Conservation (phyloP, 768 basidiomycete genomes). For the Rhizopogon sp. region DNA sequence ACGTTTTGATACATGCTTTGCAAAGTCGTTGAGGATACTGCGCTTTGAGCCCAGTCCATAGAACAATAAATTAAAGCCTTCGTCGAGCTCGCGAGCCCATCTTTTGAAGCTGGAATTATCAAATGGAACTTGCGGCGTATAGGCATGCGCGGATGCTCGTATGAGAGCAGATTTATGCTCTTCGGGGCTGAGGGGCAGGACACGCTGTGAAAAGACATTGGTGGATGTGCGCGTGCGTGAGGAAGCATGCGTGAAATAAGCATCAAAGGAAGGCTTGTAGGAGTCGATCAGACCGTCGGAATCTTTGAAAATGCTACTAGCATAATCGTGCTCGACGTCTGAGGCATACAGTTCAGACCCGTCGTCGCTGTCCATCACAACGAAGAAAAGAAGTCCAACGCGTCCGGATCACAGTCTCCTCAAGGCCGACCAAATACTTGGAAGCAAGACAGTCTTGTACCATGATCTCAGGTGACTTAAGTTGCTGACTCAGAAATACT, state of each 20-base stretch:
- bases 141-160: conserved; percentile 3
- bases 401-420: too few relatives aligned
- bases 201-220: conserved; percentile 72
- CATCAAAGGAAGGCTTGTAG: conserved; percentile 67
- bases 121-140: conserved; percentile 11
- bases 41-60: conserved; percentile 92
- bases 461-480: too few relatives aligned
- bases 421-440: too few relatives aligned
- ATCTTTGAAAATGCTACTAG: background rate
- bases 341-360: conserved; percentile 24
- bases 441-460: too few relatives aligned
- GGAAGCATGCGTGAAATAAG: conserved; percentile 69
- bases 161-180: conserved; percentile 43
- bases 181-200: conserved; percentile 65
- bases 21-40: conserved; percentile 69
- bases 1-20: conserved; percentile 46
- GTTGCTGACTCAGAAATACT: too few relatives aligned
- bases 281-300: conserved; percentile 2
- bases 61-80: conserved; percentile 85
- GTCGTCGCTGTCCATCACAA: conserved; percentile 18
- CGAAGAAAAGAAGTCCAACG: background rate
- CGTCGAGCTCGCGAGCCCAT: conserved; percentile 64
- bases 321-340: conserved; percentile 18
- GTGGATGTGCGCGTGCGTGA: conserved; percentile 68
- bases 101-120: conserved; percentile 41